These are phyloP conservation scores for Leptomonas seymouri DNA, from an alignment of 208 protist genomes.

Conservation along the genomic window DNA sequence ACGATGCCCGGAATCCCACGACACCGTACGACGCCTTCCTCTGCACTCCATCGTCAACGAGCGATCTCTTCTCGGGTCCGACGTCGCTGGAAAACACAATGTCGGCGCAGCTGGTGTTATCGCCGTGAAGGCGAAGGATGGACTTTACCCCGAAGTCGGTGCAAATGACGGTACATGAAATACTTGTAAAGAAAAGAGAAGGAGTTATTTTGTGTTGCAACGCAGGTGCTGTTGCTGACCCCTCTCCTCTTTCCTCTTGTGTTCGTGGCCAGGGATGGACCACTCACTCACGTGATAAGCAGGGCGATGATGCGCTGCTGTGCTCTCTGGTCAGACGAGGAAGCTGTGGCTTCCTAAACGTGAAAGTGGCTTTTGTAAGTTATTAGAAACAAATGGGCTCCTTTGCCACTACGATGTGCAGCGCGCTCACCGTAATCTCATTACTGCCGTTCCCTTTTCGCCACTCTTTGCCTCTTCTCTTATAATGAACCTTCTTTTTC, in stretches of 20 bases:
- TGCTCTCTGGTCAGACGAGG: too few species aligned
- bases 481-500: constrained; percentile 15
- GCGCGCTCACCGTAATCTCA: background rate
- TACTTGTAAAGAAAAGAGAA: background rate
- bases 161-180: background rate
- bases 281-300: too few species aligned
- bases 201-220: too few species aligned
- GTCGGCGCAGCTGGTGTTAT: constrained; percentile 1
- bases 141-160: too few species aligned
- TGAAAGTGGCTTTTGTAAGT: too few species aligned
- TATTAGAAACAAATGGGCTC: too few species aligned
- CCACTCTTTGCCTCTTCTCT: constrained; percentile 17
- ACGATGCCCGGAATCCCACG: constrained; percentile 13
- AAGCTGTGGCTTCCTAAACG: too few species aligned
- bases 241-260: background rate
- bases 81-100: constrained; percentile 8
- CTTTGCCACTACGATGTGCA: background rate
- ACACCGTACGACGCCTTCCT: constrained; percentile 20
- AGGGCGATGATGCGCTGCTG: too few species aligned
- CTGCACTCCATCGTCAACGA: constrained; percentile 22
- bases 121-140: background rate
- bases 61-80: constrained; percentile 24
- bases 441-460: constrained; percentile 9
- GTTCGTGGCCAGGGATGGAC: too few species aligned
- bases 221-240: too few species aligned